Base-by-base conservation (phyloP, 306 rosid genomes). In the Ormosia emarginata region DNA sequence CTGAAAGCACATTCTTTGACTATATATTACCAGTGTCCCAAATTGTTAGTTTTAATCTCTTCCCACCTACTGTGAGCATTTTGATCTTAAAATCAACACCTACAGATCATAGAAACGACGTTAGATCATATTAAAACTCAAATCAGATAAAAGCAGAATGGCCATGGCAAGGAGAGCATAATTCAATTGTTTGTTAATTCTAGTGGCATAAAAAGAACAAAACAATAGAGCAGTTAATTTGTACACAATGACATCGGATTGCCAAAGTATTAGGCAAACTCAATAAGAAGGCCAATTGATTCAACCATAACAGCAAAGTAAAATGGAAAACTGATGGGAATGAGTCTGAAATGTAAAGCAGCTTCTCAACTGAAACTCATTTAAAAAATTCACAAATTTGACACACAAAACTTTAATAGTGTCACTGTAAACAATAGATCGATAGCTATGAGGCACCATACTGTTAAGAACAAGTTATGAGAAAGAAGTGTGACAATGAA, bases 11-110 rank as follows among this genome's bases (percentile, higher is more conserved):
- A 13, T 43, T 50, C 83, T 63, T 77, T 68, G 61, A 52, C 72
- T 12, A 33, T 13, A 49, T 53, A 30, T 86, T 89, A 95, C 99
- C 98, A 58, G 99, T 95, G 73, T 95, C 99, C 99, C 99, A 95
- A 68, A 95, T 93, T n/a, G 97, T 95, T 63, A 95, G 88, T 82
- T 95, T 95, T 78, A 95, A 85, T 85, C 89, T 93, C 91, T 95
- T 92, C 81, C 96, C 97, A 74, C 86, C 96, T 0, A 93, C 93
- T 29, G 89, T 83, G 50, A 95, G 94, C 57, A 74, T 85, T 88
- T 93, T 95, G 91, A 95, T 93, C 92, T 95, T 95, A 81, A 95
- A 95, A 91, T 95, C 99, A 89, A 95, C 98, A 71, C 99, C 99
- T 95, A 61, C 70, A 66, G 33, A 83, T 43, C 46, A 84, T 24